These are phyloP conservation scores for Alternaria viburni DNA, from an alignment of 2,329 filamentous ascomycete genomes.

Conservation along the genomic window DNA sequence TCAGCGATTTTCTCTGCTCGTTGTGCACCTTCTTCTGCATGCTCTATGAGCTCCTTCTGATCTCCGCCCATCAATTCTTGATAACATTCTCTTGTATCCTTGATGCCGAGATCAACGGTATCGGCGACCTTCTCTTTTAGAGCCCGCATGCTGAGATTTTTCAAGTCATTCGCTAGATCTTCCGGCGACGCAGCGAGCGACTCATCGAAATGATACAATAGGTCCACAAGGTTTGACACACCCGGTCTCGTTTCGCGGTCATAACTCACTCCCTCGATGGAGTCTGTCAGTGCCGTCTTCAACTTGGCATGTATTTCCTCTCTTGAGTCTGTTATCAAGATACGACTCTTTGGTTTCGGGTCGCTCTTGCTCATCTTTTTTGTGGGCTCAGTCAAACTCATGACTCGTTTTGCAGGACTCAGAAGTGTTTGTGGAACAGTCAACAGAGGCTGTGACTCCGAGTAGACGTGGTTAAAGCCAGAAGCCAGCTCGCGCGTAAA, in stretches of 20 bases:
- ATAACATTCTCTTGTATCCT: conserved; percentile 64
- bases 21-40: conserved; percentile 64
- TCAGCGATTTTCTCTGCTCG: conserved; percentile 68
- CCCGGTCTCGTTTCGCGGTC: conserved; percentile 74
- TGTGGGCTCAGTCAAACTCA: conserved; percentile 80
- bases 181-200: conserved; percentile 45
- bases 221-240: conserved; percentile 83
- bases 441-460: conserved; percentile 25
- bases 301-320: conserved; percentile 73
- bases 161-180: conserved; percentile 56
- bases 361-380: conserved; percentile 97
- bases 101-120: conserved; percentile 61
- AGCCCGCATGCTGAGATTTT: conserved; percentile 57
- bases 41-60: conserved; percentile 61
- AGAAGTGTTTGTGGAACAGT: conserved; percentile 37
- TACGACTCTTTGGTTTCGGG: conserved; percentile 72
- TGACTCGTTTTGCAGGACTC: conserved; percentile 77
- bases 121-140: conserved; percentile 71
- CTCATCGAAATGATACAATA: conserved; percentile 73
- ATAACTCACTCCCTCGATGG: conserved; percentile 70
- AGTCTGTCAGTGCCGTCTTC: conserved; percentile 78
- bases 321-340: conserved; percentile 77
- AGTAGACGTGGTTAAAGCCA: conserved; percentile 86
- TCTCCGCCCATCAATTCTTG: conserved; percentile 59
- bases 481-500: conserved; percentile 85